These are phyloP conservation scores for Colletotrichum phormii DNA, from an alignment of 2,329 filamentous ascomycete species.

Conservation along the genomic window DNA sequence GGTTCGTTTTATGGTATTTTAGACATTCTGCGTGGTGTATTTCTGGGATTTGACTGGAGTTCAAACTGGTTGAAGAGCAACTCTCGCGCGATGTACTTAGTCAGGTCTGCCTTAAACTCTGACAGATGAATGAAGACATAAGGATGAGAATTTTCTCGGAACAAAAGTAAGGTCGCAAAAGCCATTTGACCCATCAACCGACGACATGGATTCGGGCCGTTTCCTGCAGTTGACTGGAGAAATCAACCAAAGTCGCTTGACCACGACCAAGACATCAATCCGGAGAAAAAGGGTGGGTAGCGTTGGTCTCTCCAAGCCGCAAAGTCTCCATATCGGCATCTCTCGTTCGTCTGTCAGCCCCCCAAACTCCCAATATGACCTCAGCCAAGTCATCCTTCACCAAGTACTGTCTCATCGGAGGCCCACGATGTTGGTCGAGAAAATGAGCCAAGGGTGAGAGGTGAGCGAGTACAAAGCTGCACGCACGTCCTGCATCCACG, in stretches of 20 bases:
- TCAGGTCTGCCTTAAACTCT: neutral
- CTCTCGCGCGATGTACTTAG: neutral
- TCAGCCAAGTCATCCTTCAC: constrained; percentile 34
- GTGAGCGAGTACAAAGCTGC: constrained; percentile 31
- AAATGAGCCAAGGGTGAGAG: neutral
- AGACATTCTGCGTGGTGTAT: no score
- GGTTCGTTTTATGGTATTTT: neutral
- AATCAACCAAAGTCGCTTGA: neutral
- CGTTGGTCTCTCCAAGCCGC: constrained; percentile 3
- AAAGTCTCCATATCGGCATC: neutral
- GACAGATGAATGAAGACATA: no score
- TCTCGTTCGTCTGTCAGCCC: neutral
- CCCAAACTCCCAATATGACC: constrained; percentile 18
- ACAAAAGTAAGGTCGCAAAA: neutral
- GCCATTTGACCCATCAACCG: neutral
- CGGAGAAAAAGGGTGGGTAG: constrained; percentile 15
- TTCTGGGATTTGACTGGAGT: no score
- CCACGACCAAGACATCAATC: constrained; percentile 16
- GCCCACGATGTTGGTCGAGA: constrained; percentile 12
- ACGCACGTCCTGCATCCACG: neutral
- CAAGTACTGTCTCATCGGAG: neutral
- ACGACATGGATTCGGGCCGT: neutral
- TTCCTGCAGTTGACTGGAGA: neutral
- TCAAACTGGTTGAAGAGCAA: neutral
- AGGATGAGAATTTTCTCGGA: no score